These are phyloP conservation scores for Pilatotrama ljubarskyi DNA, from an alignment of 768 basidiomycete genomes.

Conservation along the genomic window DNA sequence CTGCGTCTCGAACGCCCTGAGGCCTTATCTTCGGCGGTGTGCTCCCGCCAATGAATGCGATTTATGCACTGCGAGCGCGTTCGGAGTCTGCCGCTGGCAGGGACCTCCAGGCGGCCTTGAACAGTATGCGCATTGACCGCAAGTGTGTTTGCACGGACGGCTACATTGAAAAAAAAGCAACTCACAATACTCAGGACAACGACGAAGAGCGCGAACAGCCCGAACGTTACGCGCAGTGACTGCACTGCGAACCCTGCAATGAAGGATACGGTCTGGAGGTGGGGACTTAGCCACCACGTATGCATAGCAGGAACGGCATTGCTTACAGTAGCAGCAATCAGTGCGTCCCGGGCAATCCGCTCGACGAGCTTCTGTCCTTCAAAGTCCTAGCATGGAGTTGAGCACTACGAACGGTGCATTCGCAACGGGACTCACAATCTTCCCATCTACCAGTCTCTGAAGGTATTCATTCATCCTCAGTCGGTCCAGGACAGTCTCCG, in stretches of 20 bases:
- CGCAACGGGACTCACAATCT: constrained; percentile 30
- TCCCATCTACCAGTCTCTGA: constrained; percentile 31
- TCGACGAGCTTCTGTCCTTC: constrained; percentile 60
- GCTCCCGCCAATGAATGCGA: no score
- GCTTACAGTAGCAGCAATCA: constrained; percentile 50
- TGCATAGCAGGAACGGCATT: background rate
- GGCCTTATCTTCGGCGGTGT: background rate
- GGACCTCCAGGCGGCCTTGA: no score
- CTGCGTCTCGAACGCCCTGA: background rate
- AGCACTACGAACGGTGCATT: no score
- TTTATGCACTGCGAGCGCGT: no score
- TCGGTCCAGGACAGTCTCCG: no score
- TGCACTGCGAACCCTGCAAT: constrained; percentile 57
- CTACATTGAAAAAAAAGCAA: background rate
- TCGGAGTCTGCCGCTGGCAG: no score
- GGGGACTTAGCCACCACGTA: background rate
- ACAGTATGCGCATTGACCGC: no score
- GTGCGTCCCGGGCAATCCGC: constrained; percentile 41
- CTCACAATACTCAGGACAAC: constrained; percentile 19
- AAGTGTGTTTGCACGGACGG: no score
- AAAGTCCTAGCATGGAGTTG: constrained; percentile 49
- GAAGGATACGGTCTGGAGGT: constrained; percentile 52
- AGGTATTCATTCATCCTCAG: constrained; percentile 13
- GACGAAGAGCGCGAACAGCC: constrained; percentile 39
- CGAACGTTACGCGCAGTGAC: constrained; percentile 55